Evolutionary conservation across 2,329 filamentous ascomycete genomes (phyloP).

Genomic region (Colletotrichum orbiculare): DNA sequence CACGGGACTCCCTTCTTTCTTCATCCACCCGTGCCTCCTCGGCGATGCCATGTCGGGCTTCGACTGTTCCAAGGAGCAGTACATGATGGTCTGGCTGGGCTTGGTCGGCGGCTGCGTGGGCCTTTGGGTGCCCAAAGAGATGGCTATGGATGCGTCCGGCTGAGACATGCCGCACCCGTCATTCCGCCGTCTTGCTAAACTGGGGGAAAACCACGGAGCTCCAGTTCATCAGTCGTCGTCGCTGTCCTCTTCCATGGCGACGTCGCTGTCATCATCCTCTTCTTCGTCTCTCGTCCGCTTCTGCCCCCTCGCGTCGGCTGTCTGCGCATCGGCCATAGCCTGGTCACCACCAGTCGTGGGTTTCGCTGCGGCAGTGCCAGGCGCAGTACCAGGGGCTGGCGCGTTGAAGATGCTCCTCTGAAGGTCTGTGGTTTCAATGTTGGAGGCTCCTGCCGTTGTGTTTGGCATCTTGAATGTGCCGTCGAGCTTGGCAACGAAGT

Average conservation of each 20-base stretch:
- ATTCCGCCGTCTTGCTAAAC: constrained; percentile 20
- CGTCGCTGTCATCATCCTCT: constrained; percentile 75
- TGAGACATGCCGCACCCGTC: constrained; percentile 18
- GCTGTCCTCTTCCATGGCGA: constrained; percentile 76
- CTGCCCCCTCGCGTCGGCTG: constrained; percentile 68
- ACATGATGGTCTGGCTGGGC: constrained; percentile 91
- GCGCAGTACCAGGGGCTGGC: constrained; percentile 62
- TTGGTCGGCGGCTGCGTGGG: constrained; percentile 84
- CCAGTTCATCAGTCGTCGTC: constrained; percentile 71
- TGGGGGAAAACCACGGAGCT: background rate
- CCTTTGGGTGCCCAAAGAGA: constrained; percentile 78
- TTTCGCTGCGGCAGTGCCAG: constrained; percentile 54
- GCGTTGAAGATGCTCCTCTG: constrained; percentile 86
- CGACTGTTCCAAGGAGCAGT: constrained; percentile 71
- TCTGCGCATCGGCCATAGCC: constrained; percentile 61
- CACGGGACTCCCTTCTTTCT: constrained; percentile 82
- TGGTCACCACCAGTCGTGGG: constrained; percentile 60
- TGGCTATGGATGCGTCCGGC: constrained; percentile 55
- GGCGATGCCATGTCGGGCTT: constrained; percentile 81
- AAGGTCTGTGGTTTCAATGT: constrained; percentile 75
- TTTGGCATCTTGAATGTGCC: constrained; percentile 84
- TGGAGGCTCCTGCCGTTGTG: constrained; percentile 56
- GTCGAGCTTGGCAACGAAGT: constrained; percentile 90
- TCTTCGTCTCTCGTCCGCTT: constrained; percentile 79
- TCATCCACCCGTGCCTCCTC: constrained; percentile 92